Base-by-base conservation (phyloP, 805 yeast genomes). In the Candida silvicultrix region DNA sequence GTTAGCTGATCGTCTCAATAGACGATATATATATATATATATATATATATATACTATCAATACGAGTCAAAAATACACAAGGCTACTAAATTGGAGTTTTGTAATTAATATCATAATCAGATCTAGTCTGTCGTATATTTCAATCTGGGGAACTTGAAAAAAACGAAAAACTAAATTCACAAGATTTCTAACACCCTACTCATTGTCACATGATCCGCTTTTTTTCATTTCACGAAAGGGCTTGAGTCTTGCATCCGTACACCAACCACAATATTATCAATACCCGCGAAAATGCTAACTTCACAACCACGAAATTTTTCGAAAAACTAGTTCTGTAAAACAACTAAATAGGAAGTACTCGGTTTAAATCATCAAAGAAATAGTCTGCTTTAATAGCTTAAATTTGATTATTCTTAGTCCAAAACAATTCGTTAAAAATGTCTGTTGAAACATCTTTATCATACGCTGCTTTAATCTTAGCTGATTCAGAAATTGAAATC, bases 401-500 rank as follows among this genome's bases (percentile, higher is more conserved):
- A 59, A 57, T 36, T 52, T 56, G 64, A 59, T 59, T 59, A 59
- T 58, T 58, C 60, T 58, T 55, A 48, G n/a, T n/a, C n/a, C n/a
- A n/a, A n/a, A n/a, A n/a, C 38, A 25, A 12, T 7, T 7, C 34
- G 9, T 6, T 9, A 49, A 68, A 56, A 68, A 83, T 83, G 89
- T 82, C 89, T 68, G 55, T 65, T 52, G 90, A 85, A 77, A 77
- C 90, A 64, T 80, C 89, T 63, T 83, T 85, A 64, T 84, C 95
- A 59, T 86, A 86, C 82, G 96, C 96, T 69, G 95, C 96, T 67
- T 80, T 88, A 71, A 87, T 88, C 76, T 80, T 88, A 73, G 95
- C 96, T 58, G 96, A 88, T 70, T 85, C 95, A 61, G 95, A 85
- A 67, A 77, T 85, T 66, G 95, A 87, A 74, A 77, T 88, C 79